Evolutionary conservation across 2,329 filamentous ascomycete genomes (phyloP).

Genomic region (Aspergillus calidoustus): DNA sequence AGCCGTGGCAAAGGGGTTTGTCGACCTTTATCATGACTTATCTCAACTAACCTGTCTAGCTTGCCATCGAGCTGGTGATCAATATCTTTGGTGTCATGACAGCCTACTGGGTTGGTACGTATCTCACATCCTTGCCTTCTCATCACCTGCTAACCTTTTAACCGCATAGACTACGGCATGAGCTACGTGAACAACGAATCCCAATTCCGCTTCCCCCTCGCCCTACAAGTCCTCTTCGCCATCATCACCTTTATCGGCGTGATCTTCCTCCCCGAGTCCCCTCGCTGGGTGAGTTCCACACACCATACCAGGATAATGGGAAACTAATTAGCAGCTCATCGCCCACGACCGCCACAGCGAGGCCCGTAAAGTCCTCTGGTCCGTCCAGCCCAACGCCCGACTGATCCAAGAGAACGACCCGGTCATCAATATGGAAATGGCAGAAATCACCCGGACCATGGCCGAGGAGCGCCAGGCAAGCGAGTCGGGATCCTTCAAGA

Average conservation of each 20-base stretch:
- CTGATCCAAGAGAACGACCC: conserved; percentile 30
- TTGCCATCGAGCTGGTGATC: conserved; percentile 34
- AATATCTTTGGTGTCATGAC: conserved; percentile 39
- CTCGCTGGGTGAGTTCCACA: conserved; percentile 38
- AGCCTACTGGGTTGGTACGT: conserved; percentile 41
- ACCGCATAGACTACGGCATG: conserved; percentile 31
- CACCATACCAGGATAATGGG: background rate
- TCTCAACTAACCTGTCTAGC: conserved; percentile 23
- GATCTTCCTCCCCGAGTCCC: conserved; percentile 51
- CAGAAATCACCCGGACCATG: conserved; percentile 30
- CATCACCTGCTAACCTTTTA: background rate
- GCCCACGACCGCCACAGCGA: conserved; percentile 39
- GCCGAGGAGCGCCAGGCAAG: conserved; percentile 29
- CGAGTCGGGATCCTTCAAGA: conserved; percentile 28
- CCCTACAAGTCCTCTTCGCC: conserved; percentile 39
- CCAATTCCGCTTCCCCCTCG: conserved; percentile 41
- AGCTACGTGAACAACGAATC: conserved; percentile 31
- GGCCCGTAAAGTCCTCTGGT: conserved; percentile 41
- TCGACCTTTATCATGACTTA: background rate
- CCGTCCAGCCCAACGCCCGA: conserved; percentile 36
- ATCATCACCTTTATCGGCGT: conserved; percentile 31
- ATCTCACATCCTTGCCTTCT: background rate
- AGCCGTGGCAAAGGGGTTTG: conserved; percentile 36
- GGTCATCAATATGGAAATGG: conserved; percentile 30
- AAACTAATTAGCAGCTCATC: conserved; percentile 31